phyloP scores from a whole-genome alignment of 495 filamentous ascomycete species.

The Annulohypoxylon moriforme region DNA sequence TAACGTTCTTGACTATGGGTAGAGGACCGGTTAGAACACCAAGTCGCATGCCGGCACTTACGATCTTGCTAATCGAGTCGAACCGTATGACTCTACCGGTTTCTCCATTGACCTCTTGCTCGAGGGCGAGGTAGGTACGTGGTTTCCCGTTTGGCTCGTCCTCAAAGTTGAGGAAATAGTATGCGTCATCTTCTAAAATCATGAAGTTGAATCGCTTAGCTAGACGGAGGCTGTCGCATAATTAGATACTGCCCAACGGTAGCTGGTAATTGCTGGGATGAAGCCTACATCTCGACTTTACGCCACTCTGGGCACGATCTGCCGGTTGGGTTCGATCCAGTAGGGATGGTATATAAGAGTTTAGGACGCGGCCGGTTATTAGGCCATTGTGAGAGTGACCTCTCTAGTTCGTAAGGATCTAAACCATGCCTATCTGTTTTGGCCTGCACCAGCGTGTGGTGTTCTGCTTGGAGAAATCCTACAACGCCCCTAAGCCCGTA shows the following conservation, averaged over 20 bases:
- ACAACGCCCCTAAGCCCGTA: background rate
- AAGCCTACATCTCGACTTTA: conserved; percentile 13
- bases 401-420: conserved; percentile 11
- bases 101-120: conserved; percentile 13
- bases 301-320: conserved; percentile 23
- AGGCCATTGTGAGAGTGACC: conserved; percentile 7
- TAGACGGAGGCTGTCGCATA: conserved; percentile 3
- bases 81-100: conserved; percentile 12
- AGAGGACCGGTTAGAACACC: conserved; percentile 10
- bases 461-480: conserved; percentile 20
- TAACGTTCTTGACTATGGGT: conserved; percentile 10
- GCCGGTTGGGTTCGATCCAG: conserved; percentile 21
- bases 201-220: conserved; percentile 17
- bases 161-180: conserved; percentile 25
- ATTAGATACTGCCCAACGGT: background rate
- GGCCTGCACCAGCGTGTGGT: background rate
- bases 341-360: conserved; percentile 13
- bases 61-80: conserved; percentile 16
- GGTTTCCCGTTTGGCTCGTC: background rate
- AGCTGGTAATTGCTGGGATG: background rate
- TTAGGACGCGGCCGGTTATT: conserved; percentile 8
- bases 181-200: conserved; percentile 21
- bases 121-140: conserved; percentile 13
- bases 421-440: conserved; percentile 13
- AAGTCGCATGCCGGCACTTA: conserved; percentile 16